Percentiles rank a stretch among this genome's conserved stretches.
Evolutionary conservation across 2,329 filamentous ascomycete genomes (phyloP).

Genomic region (Diplocarpon mali): DNA sequence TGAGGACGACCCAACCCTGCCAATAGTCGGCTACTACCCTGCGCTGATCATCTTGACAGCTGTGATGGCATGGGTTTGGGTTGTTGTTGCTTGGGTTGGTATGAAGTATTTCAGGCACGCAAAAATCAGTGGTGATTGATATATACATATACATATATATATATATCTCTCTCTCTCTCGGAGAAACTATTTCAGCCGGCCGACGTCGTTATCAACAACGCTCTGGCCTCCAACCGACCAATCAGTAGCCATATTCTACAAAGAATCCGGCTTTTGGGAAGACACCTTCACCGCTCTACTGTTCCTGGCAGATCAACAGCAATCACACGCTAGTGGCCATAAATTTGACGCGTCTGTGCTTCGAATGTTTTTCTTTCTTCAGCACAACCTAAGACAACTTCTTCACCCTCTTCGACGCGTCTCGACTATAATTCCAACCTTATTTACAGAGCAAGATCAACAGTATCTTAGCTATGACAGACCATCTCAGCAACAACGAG

Average conservation of each 20-base stretch:
- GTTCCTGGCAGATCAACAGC: not conserved
- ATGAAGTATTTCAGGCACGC: slow-evolving; percentile 99
- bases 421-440: too few relatives aligned
- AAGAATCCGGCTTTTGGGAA: too few relatives aligned
- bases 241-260: too few relatives aligned
- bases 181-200: not conserved
- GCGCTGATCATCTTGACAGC: slow-evolving; percentile 84
- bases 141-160: not conserved
- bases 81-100: slow-evolving; percentile 91
- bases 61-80: slow-evolving; percentile 99
- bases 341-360: too few relatives aligned
- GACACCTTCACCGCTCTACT: not conserved
- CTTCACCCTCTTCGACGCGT: too few relatives aligned
- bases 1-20: slow-evolving; percentile 87
- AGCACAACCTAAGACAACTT: too few relatives aligned
- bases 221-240: too few relatives aligned
- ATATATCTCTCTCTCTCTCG: too few relatives aligned
- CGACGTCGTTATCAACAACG: not conserved
- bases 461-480: too few relatives aligned
- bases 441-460: too few relatives aligned
- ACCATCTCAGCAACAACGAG: too few relatives aligned
- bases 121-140: slow-evolving; percentile 52
- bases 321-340: not conserved
- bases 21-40: slow-evolving; percentile 95
- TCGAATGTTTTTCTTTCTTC: too few relatives aligned